Base-by-base conservation (phyloP, 768 basidiomycete species). In the Dioszegia aurantiaca region DNA sequence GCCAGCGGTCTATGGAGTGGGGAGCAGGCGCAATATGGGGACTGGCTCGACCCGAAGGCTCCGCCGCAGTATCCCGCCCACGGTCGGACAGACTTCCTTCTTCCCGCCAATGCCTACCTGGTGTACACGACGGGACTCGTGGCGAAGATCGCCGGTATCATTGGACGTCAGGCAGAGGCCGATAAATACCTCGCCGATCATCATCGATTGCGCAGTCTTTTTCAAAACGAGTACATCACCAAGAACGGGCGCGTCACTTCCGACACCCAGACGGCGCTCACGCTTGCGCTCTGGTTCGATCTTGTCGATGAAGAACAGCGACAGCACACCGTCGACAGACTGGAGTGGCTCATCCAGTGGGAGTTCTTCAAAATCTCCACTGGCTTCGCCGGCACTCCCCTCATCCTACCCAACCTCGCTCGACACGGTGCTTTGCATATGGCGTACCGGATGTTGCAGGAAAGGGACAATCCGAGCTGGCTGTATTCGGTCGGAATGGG, bases 301-400 rank as follows among this genome's bases (percentile, higher is more conserved):
- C 56, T 76, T 26, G 40, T 74, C 40, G 47, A 54, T 8, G n/a
- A n/a, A n/a, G n/a, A n/a, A n/a, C 52, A 46, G 43, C 56, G 43
- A n/a, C 4, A 26, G 17, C 44, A 39, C 33, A 49, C 63, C 9
- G 46, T 6, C 8, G 64, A 60, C 37, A 57, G 65, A 24, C 60
- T 72, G 19, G 65, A 63, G 21, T 53, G 24, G 10, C 54, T 68
- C 1, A 45, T 63, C 40, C 36, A 48, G 19, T 58, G 64, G 60
- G 55, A 56, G 19, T 17, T 27, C 14, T 74, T 74, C 67, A 67
- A 61, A 46, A 48, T 75, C 9, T 53, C 65, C 4, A 75, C 73
- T 6, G 73, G 73, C 2, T 75, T 75, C 52, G 73, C 73, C 17
- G 73, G 69, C 5, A 75, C 73, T 21, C 73, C 72, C 2, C 57